phyloP scores from a whole-genome alignment of 2,329 filamentous ascomycete genomes.

The Talaromyces rugulosus region DNA sequence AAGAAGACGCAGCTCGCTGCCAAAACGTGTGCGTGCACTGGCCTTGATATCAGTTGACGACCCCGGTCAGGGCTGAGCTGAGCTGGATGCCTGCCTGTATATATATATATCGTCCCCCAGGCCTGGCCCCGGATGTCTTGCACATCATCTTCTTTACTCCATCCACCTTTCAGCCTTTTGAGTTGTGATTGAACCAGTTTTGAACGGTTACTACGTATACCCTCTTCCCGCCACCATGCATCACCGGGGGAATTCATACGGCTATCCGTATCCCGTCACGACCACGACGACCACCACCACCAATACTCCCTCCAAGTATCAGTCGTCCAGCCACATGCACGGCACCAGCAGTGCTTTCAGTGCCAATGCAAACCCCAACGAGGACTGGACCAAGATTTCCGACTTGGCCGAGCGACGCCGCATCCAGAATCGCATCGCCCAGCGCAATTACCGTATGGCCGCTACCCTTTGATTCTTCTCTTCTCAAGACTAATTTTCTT shows the following conservation, averaged over 20 bases:
- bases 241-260: background rate
- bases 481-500: background rate
- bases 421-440: conserved; percentile 96
- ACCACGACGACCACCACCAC: background rate
- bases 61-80: background rate
- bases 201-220: background rate
- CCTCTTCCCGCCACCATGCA: conserved; percentile 1
- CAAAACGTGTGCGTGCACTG: background rate
- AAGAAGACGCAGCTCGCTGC: background rate
- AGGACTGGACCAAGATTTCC: conserved; percentile 99
- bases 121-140: background rate
- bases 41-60: background rate
- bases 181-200: no score
- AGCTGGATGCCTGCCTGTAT: background rate
- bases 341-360: conserved; percentile 93
- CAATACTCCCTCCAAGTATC: conserved; percentile 15
- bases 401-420: conserved; percentile 89
- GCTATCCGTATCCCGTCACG: conserved; percentile 1
- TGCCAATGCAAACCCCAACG: conserved; percentile 87
- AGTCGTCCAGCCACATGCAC: conserved; percentile 60
- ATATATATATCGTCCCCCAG: background rate
- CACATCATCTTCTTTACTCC: background rate
- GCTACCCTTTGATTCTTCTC: conserved; percentile 17
- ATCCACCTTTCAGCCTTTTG: no score
- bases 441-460: conserved; percentile 85